Evolutionary conservation across 139 green algal species (phyloP).

Genomic region (Volvox reticuliferus): DNA sequence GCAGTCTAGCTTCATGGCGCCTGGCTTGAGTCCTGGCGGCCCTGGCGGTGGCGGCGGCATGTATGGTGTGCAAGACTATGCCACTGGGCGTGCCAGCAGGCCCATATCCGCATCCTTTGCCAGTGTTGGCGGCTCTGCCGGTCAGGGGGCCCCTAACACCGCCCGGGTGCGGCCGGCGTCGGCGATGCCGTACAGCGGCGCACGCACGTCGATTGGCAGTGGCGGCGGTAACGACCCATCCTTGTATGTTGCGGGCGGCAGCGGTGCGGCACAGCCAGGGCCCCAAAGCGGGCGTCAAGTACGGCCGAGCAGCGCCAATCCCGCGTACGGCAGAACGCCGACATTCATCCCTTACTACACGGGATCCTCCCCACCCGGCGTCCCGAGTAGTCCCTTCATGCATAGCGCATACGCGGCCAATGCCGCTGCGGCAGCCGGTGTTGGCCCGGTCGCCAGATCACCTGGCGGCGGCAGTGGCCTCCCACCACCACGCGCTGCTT

Average conservation of each 20-base stretch:
- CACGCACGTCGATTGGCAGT: not conserved
- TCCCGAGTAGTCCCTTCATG: not conserved
- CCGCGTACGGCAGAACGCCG: conserved; percentile 20
- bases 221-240: not conserved
- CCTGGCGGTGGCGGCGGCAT: not conserved
- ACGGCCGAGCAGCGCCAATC: conserved; percentile 28
- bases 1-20: not conserved
- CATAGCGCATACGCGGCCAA: not conserved
- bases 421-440: not conserved
- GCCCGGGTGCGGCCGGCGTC: not conserved
- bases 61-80: not conserved
- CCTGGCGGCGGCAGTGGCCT: not conserved
- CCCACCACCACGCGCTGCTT: not conserved
- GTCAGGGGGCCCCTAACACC: not conserved
- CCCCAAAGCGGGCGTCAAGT: not conserved
- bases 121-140: not conserved
- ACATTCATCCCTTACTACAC: not conserved
- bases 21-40: not conserved
- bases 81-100: not conserved
- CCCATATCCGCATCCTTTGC: not conserved
- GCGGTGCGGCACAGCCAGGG: not conserved
- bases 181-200: conserved; percentile 16
- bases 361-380: not conserved
- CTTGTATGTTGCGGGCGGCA: not conserved
- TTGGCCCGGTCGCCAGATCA: not conserved